phyloP scores from a whole-genome alignment of 345 rosid species.

The Eucalyptus paniculata region DNA sequence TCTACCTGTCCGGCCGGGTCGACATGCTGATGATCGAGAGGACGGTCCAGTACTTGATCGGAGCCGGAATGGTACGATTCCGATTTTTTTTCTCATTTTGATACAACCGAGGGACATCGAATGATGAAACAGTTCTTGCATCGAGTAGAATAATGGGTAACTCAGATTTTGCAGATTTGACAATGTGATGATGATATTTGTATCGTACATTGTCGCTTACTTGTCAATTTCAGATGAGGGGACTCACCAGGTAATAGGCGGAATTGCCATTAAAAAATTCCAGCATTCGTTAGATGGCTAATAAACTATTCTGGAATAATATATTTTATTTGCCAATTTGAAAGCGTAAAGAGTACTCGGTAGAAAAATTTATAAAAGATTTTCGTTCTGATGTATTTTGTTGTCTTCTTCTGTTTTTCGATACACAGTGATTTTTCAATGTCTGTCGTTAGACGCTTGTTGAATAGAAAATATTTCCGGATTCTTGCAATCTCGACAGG shows the following conservation, averaged over 20 bases:
- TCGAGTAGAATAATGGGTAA: neutral
- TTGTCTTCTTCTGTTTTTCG: neutral
- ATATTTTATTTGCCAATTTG: neutral
- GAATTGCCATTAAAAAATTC: neutral
- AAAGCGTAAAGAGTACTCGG: neutral
- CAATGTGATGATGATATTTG: neutral
- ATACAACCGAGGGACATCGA: too few species aligned
- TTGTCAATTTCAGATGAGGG: neutral
- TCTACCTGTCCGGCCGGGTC: slow-evolving; percentile 72
- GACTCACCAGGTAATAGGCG: neutral
- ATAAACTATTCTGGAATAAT: neutral
- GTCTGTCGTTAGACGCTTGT: neutral
- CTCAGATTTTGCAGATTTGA: neutral
- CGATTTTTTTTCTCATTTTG: neutral
- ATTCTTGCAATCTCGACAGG: slow-evolving; percentile 6
- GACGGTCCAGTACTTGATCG: slow-evolving; percentile 53
- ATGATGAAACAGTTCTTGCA: neutral
- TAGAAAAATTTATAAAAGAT: neutral
- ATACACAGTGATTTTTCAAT: neutral
- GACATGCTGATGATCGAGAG: slow-evolving; percentile 57
- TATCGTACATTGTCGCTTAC: neutral
- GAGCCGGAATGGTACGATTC: slow-evolving; percentile 50
- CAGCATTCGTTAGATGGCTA: neutral
- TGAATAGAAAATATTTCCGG: neutral
- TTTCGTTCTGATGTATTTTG: neutral